Conservation (phyloP, 2,329 filamentous ascomycete species). For the Neonectria faginata region DNA sequence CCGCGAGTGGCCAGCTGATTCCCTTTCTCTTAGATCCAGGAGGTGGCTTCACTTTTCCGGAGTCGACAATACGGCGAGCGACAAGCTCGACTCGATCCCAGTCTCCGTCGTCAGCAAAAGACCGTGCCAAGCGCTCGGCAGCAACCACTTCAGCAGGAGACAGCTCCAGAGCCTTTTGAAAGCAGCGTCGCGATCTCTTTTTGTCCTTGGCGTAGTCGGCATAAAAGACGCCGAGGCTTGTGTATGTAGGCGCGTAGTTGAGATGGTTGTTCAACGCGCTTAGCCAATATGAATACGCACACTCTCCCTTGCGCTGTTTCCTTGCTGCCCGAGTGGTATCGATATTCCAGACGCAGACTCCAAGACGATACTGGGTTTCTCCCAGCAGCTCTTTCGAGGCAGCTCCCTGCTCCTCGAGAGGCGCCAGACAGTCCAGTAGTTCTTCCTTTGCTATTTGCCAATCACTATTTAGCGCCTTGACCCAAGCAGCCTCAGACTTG, state of each 20-base stretch:
- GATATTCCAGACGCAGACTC: conserved; percentile 86
- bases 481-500: conserved; percentile 90
- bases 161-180: conserved; percentile 95
- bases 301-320: conserved; percentile 77
- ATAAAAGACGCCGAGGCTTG: conserved; percentile 90
- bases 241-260: conserved; percentile 91
- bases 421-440: conserved; percentile 75
- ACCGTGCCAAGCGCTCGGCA: conserved; percentile 85
- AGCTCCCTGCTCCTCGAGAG: conserved; percentile 71
- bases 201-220: conserved; percentile 90
- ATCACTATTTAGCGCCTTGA: conserved; percentile 84
- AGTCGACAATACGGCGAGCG: conserved; percentile 89
- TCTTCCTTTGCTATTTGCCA: conserved; percentile 75
- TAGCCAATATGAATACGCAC: conserved; percentile 84
- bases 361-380: conserved; percentile 87
- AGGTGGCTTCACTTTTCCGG: conserved; percentile 89
- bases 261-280: conserved; percentile 86
- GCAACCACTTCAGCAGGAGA: conserved; percentile 88
- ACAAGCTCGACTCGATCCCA: conserved; percentile 98
- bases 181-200: conserved; percentile 88
- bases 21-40: conserved; percentile 94
- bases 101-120: conserved; percentile 89
- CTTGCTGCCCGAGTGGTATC: conserved; percentile 80
- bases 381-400: conserved; percentile 77
- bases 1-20: conserved; percentile 95